Evolutionary conservation across 805 yeast species (phyloP).

Genomic region (Brettanomyces anomalus): DNA sequence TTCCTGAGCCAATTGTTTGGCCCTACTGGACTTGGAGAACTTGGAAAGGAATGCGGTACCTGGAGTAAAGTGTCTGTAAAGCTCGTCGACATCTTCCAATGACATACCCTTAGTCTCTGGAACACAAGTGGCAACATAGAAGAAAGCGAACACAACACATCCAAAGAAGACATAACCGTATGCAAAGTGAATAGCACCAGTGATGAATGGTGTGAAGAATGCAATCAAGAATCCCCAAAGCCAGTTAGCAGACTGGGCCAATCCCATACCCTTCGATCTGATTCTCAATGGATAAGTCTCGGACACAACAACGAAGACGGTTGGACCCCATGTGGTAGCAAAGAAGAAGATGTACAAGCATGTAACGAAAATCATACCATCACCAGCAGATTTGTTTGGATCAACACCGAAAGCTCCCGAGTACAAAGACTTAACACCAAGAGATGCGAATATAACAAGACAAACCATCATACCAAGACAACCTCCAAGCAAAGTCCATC

Average conservation of each 20-base stretch:
- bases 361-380: slow-evolving; percentile 53
- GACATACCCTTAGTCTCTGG: slow-evolving; percentile 49
- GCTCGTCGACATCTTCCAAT: slow-evolving; percentile 48
- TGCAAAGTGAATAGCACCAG: slow-evolving; percentile 44
- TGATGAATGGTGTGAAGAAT: slow-evolving; percentile 50
- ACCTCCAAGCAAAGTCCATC: slow-evolving; percentile 40
- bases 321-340: slow-evolving; percentile 71
- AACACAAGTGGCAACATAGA: slow-evolving; percentile 45
- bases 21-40: neutral
- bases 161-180: slow-evolving; percentile 52
- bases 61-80: slow-evolving; percentile 31
- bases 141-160: slow-evolving; percentile 39
- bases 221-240: slow-evolving; percentile 46
- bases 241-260: slow-evolving; percentile 62
- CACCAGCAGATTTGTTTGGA: slow-evolving; percentile 42
- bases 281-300: slow-evolving; percentile 63
- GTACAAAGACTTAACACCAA: slow-evolving; percentile 46
- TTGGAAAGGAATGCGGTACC: slow-evolving; percentile 16
- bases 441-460: slow-evolving; percentile 47
- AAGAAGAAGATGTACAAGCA: slow-evolving; percentile 57
- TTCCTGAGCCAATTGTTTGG: too few species aligned
- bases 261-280: slow-evolving; percentile 52
- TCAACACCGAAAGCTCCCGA: slow-evolving; percentile 29
- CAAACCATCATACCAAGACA: slow-evolving; percentile 43
- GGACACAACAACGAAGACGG: slow-evolving; percentile 55